Evolutionary conservation across 495 filamentous ascomycete species (phyloP), one percentile per base, ranked within the genome.

Genomic region (Immersiella caudata): DNA sequence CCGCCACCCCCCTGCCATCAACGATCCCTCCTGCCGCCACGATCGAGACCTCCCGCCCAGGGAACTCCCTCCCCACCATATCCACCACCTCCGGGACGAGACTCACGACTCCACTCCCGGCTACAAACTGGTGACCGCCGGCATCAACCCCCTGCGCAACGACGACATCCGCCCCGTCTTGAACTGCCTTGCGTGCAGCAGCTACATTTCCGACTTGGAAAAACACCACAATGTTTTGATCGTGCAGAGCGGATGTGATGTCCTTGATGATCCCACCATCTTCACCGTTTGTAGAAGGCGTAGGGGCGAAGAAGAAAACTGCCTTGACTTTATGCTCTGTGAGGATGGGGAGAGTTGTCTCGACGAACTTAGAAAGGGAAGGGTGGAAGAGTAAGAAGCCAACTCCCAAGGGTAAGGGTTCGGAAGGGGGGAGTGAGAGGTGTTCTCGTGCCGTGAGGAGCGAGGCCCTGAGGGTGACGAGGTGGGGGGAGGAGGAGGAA

Each of bases 71-170:
- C 9, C 66, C 71, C 60, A 93, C 59, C 58, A 80, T 74, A 71
- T 91, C 88, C n/a, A 72, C 73, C 49, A 80, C 67, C 69, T 81
- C 80, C 2, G 76, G 75, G 2, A 80, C 75, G 7, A 83, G 29
- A n/a, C 74, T 76, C 24, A 83, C 71, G 56, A 93, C 69, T 0
- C 90, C 85, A 0, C 89, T 81, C 1, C 86, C 87, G 0, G 73
- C 70, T 0, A 74, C 81, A 26, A 86, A 83, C 51, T 91, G 91
- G 73, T 95, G 92, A 0, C 92, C 92, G 0, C 92, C 92, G 0
- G 92, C 87, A 68, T 95, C 92, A 0, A 81, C 70, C 0, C 91
- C 92, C 76, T 95, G 92, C 0, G 90, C 84, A 0, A 93, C 88
- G 9, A 94, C 70, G 8, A 89, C 84, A 68, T 93, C 88, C 1